These are phyloP conservation scores for Echium plantagineum DNA, from an alignment of 257 asterid species.

Conservation along the genomic window DNA sequence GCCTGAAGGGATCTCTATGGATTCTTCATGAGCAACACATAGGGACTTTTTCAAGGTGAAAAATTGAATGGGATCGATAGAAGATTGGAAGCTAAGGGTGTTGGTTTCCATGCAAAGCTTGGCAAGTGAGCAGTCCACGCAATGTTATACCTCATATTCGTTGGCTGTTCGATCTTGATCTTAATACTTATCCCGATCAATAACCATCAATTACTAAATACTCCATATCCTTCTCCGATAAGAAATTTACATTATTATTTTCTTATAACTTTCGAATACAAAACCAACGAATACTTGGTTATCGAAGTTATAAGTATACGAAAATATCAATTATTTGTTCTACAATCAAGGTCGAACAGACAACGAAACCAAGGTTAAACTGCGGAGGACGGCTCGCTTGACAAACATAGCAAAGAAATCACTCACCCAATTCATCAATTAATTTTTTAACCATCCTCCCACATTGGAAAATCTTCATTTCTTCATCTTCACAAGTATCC, in stretches of 20 bases:
- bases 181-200: background rate
- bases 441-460: too few relatives aligned
- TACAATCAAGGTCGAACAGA: slow-evolving; percentile 88
- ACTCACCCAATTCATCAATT: slow-evolving; percentile 18
- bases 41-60: too few relatives aligned
- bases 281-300: too few relatives aligned
- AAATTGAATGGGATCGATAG: background rate
- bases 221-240: too few relatives aligned
- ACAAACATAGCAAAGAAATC: slow-evolving; percentile 56
- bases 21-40: too few relatives aligned
- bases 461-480: background rate
- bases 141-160: slow-evolving; percentile 27
- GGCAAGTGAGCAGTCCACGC: slow-evolving; percentile 36
- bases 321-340: too few relatives aligned
- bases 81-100: slow-evolving; percentile 13
- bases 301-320: too few relatives aligned
- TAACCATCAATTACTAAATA: too few relatives aligned
- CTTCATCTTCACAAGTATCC: background rate
- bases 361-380: slow-evolving; percentile 51
- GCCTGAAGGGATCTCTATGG: too few relatives aligned
- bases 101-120: slow-evolving; percentile 25
- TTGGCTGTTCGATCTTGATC: slow-evolving; percentile 33
- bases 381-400: slow-evolving; percentile 41
- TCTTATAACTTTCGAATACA: too few relatives aligned
- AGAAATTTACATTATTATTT: too few relatives aligned